phyloP scores from a whole-genome alignment of 2,329 filamentous ascomycete genomes.

The Biscogniauxia marginata region DNA sequence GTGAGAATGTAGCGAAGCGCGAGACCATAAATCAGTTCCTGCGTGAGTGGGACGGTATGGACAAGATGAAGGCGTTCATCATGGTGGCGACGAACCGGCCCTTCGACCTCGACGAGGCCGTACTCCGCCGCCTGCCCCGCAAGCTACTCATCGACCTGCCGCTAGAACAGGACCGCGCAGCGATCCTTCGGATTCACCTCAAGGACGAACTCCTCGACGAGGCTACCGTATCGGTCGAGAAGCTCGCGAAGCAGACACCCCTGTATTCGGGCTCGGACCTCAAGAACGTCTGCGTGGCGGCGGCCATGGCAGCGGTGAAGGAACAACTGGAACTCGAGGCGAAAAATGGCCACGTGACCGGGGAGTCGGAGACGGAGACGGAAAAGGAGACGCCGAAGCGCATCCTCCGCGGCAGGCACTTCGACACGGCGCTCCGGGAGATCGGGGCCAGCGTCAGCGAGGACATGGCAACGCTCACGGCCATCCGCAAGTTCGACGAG shows the following conservation, averaged over 20 bases:
- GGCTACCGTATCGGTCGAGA: constrained; percentile 55
- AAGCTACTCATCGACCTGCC: constrained; percentile 74
- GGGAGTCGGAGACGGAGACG: constrained; percentile 39
- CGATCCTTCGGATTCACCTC: constrained; percentile 71
- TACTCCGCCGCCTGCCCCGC: constrained; percentile 72
- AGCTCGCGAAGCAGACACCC: constrained; percentile 65
- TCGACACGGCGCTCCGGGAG: constrained; percentile 80
- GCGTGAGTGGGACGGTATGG: constrained; percentile 93
- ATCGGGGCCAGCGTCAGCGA: constrained; percentile 91
- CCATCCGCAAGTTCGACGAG: constrained; percentile 93
- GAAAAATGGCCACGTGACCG: too few relatives aligned
- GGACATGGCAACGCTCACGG: constrained; percentile 83
- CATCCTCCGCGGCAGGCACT: constrained; percentile 67
- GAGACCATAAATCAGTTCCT: constrained; percentile 97
- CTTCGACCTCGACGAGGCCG: constrained; percentile 89
- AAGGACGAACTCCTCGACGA: constrained; percentile 62
- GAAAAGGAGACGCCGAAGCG: constrained; percentile 68
- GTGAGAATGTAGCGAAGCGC: constrained; percentile 69
- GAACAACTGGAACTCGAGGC: constrained; percentile 56
- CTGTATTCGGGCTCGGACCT: constrained; percentile 82
- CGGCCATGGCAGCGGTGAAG: constrained; percentile 74
- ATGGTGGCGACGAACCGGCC: constrained; percentile 98
- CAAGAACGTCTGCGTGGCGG: constrained; percentile 78
- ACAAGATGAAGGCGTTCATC: constrained; percentile 81
- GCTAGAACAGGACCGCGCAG: constrained; percentile 60